phyloP scores from a whole-genome alignment of 371 early-diverging fungal genomes.

The Dichotomocladium elegans region DNA sequence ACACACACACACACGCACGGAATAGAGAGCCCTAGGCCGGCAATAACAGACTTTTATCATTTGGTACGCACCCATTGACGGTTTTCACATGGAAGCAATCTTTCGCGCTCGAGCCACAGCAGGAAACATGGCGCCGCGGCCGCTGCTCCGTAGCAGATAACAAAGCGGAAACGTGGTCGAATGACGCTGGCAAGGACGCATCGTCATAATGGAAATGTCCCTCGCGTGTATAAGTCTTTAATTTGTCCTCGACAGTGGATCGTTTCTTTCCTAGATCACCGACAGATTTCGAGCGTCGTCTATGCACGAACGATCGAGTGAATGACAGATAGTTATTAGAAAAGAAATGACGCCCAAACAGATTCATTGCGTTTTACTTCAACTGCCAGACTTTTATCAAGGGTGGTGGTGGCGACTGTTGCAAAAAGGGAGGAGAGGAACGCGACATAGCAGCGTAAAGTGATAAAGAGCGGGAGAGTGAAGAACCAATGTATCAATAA shows the following conservation, averaged over 20 bases:
- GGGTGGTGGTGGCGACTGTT: background rate
- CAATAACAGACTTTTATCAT: too few species aligned
- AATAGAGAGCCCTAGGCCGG: too few species aligned
- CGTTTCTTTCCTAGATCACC: constrained; percentile 22
- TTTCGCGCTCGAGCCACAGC: constrained; percentile 32
- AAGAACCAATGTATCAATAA: too few species aligned
- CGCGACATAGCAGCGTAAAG: background rate
- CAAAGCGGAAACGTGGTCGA: constrained; percentile 5
- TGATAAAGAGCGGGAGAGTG: too few species aligned
- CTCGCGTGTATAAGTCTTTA: background rate
- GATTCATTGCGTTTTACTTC: background rate
- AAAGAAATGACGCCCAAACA: background rate
- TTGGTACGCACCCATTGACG: background rate
- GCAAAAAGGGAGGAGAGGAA: constrained; percentile 1
- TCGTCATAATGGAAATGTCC: constrained; percentile 8
- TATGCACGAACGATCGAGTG: background rate
- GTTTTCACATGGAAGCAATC: constrained; percentile 25
- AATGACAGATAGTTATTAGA: background rate
- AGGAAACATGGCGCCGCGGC: constrained; percentile 37
- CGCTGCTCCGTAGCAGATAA: background rate
- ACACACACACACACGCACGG: too few species aligned
- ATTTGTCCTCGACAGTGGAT: background rate
- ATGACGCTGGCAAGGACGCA: constrained; percentile 10
- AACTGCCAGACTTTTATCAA: background rate
- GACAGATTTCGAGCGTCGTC: constrained; percentile 40